These are phyloP conservation scores for Xylaria sp. DNA, from an alignment of 2,329 filamentous ascomycete species.

Conservation along the genomic window DNA sequence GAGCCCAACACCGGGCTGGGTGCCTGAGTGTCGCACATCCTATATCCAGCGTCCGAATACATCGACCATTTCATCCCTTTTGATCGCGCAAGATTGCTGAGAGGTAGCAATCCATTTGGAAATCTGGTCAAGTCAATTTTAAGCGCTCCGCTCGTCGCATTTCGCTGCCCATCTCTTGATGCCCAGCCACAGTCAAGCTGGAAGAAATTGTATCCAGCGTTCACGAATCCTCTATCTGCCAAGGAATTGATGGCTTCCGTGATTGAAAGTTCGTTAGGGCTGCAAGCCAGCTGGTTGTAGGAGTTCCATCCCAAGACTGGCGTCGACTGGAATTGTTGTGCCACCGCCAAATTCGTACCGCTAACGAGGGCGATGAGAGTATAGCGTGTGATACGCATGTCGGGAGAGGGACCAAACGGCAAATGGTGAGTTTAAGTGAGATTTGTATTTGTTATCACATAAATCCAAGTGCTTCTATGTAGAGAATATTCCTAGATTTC, in stretches of 20 bases:
- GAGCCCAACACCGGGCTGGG: conserved; percentile 20
- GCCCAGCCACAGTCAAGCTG: conserved; percentile 25
- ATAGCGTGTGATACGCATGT: conserved; percentile 10
- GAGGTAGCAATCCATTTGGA: conserved; percentile 15
- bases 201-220: conserved; percentile 20
- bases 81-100: conserved; percentile 19
- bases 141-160: conserved; percentile 17
- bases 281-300: conserved; percentile 23
- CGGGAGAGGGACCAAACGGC: too few species aligned
- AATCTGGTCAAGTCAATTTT: conserved; percentile 16
- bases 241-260: conserved; percentile 15
- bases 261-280: conserved; percentile 4
- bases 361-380: background rate
- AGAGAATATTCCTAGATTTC: background rate
- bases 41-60: conserved; percentile 22
- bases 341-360: background rate
- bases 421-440: background rate
- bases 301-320: conserved; percentile 25
- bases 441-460: background rate
- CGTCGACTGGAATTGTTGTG: conserved; percentile 20
- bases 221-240: conserved; percentile 12
- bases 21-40: conserved; percentile 22
- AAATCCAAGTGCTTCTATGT: background rate
- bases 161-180: conserved; percentile 19
- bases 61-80: conserved; percentile 25